Conservation (phyloP, 306 rosid species). For the Malus sylvestris region DNA sequence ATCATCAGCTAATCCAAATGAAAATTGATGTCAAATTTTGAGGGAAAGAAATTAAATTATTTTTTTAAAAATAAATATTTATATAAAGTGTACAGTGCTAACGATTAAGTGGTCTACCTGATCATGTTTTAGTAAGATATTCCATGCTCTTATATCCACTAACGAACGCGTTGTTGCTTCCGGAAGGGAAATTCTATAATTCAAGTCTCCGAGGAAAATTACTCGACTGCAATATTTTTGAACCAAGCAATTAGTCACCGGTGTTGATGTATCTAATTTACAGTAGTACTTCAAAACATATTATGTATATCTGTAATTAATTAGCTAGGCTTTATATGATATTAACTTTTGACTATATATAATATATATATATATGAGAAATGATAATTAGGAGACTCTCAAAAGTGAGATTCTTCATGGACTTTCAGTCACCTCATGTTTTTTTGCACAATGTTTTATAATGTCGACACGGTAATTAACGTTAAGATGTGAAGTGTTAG, state of each 20-base stretch:
- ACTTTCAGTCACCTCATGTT: accelerated
- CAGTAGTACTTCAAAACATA: neutral
- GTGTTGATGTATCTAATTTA: neutral
- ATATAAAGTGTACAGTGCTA: neutral
- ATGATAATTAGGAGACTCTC: too few relatives aligned
- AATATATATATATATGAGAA: too few relatives aligned
- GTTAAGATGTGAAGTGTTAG: too few relatives aligned
- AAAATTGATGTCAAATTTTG: neutral
- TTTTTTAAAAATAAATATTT: too few relatives aligned
- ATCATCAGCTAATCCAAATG: constrained; percentile 44
- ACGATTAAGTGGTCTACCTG: constrained; percentile 42
- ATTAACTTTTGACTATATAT: neutral
- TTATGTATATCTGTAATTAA: neutral
- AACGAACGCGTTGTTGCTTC: constrained; percentile 60
- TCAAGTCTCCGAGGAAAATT: constrained; percentile 79
- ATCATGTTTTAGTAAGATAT: constrained; percentile 57
- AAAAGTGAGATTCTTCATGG: too few relatives aligned
- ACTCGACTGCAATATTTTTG: constrained; percentile 47
- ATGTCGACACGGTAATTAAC: too few relatives aligned
- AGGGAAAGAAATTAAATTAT: neutral
- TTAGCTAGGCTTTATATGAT: neutral
- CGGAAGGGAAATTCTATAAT: constrained; percentile 70
- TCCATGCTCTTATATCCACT: constrained; percentile 56
- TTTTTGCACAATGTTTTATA: too few relatives aligned
- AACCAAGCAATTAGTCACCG: neutral